Base-by-base conservation (phyloP, 2,329 filamentous ascomycete species). In the Arachnomyces sp. region DNA sequence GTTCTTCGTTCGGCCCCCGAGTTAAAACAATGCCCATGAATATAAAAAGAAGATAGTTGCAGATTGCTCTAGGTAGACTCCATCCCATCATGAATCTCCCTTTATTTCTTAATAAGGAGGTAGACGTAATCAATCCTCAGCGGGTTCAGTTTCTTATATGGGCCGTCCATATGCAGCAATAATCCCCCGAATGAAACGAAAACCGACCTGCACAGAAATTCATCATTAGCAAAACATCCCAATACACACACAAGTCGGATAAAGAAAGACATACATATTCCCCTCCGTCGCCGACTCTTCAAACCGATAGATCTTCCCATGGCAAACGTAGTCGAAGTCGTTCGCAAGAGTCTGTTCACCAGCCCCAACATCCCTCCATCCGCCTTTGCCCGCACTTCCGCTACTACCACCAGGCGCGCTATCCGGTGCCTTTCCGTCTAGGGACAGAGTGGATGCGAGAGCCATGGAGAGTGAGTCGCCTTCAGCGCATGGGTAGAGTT, bases 141-240 rank as follows among this genome's bases (percentile, higher is more conserved):
- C 18, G 88, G 84, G 28, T 85, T 93, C 47, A 98, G 78, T 72
- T 95, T 95, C 74, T 92, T 93, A 65, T 94, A 92, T 2, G 92
- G 92, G 4, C 93, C 92, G 56, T 95, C 85, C 41, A 98, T 75
- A 54, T 84, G 87, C 68, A 96, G 82, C 55, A 98, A 68, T 49
- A 98, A 71, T 6, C 92, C 92, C 35, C 92, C 92, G 56, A 95
- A 98, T 1, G 88, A 95, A 52, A 93, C 76, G 66, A 90, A 98
- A 18, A 88, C 86, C 62, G 95, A 93, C 61, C 90, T 96, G 52
- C 11, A 46, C 4, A 13, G 30, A n/a, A 48, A 46, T 30, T 43
- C 14, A 9, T 9, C 13, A 36, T 16, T 25, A 13, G 7, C 17
- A 36, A 12, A 14, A n/a, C 34, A 39, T 12, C 13, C 15, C 29